Percentiles rank a stretch among this genome's conserved stretches.
Evolutionary conservation across 495 filamentous ascomycete species (phyloP).

Genomic region (Hypoxylon fuscum): DNA sequence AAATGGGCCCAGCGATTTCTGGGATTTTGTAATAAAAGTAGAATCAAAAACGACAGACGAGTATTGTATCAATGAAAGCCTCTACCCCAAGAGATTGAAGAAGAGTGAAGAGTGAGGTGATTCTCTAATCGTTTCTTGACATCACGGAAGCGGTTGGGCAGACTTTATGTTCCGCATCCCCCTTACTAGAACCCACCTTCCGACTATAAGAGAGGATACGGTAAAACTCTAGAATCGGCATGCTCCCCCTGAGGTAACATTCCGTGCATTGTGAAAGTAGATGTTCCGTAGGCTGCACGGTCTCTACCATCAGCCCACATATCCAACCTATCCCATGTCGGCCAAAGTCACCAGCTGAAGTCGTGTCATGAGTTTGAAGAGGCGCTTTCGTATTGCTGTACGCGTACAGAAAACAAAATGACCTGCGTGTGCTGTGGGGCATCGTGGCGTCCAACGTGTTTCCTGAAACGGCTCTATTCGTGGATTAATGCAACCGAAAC

Average conservation of each 20-base stretch:
- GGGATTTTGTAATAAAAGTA: neutral
- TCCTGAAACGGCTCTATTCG: conserved; percentile 16
- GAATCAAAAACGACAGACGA: conserved; percentile 4
- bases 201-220: conserved; percentile 16
- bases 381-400: conserved; percentile 26
- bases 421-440: conserved; percentile 17
- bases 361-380: conserved; percentile 10
- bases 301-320: conserved; percentile 21
- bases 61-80: neutral
- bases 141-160: conserved; percentile 7
- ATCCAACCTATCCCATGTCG: conserved; percentile 7
- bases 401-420: conserved; percentile 21
- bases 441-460: conserved; percentile 5
- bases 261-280: conserved; percentile 18
- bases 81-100: conserved; percentile 5
- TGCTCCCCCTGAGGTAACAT: conserved; percentile 17
- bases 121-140: conserved; percentile 1
- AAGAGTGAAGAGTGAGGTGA: conserved; percentile 23
- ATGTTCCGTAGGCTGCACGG: conserved; percentile 10
- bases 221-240: conserved; percentile 15
- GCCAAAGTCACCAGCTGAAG: conserved; percentile 10
- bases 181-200: conserved; percentile 11
- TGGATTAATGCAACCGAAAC: conserved; percentile 13
- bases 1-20: neutral
- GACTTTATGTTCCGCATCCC: conserved; percentile 23